A percentile compares a stretch with the other conserved stretches of the same genome.
phyloP scores from a whole-genome alignment of 768 basidiomycete genomes.

The Myochromella boudieri region DNA sequence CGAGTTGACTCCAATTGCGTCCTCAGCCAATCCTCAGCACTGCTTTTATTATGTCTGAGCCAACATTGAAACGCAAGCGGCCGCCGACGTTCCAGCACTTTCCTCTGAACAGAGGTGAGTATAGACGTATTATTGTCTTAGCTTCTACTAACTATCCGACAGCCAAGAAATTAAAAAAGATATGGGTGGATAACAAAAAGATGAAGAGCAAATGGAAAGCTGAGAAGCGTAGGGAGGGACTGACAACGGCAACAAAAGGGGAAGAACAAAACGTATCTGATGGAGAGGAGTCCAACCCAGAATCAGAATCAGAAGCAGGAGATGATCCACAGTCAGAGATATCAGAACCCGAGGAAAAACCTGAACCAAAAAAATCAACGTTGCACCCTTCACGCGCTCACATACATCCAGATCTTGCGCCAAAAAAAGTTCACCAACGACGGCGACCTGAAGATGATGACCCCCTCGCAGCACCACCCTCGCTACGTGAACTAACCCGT shows the following conservation, averaged over 20 bases:
- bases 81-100: conserved; percentile 74
- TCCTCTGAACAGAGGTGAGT: conserved; percentile 60
- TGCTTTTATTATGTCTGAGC: conserved; percentile 23
- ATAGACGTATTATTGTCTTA: not conserved
- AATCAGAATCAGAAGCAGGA: conserved; percentile 16
- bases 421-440: conserved; percentile 12
- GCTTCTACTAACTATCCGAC: conserved; percentile 9
- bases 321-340: conserved; percentile 6
- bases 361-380: conserved; percentile 13
- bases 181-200: conserved; percentile 77
- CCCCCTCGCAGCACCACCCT: conserved; percentile 18
- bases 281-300: conserved; percentile 17
- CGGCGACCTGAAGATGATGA: conserved; percentile 11
- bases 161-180: conserved; percentile 82
- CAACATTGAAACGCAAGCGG: conserved; percentile 45
- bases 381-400: conserved; percentile 27
- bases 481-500: conserved; percentile 60
- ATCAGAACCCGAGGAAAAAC: conserved; percentile 14
- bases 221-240: conserved; percentile 54
- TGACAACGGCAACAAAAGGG: conserved; percentile 12
- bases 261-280: conserved; percentile 11
- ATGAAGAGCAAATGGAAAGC: conserved; percentile 78
- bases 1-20: conserved; percentile 9
- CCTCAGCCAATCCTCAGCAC: conserved; percentile 6
- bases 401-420: conserved; percentile 23